These are phyloP conservation scores for Yamadazyma akitaensis DNA, from an alignment of 805 yeast species.

Conservation along the genomic window DNA sequence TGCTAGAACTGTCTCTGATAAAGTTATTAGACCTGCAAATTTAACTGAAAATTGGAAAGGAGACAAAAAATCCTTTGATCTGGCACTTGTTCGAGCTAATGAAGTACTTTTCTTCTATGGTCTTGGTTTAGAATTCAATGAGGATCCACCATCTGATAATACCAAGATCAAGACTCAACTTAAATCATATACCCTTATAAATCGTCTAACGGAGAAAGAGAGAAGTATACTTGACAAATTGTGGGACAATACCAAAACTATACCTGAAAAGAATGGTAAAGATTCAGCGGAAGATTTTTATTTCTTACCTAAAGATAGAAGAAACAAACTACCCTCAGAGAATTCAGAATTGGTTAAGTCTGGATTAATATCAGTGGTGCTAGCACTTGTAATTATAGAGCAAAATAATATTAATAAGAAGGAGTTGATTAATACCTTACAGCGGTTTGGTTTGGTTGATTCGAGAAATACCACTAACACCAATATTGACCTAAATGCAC, in stretches of 20 bases:
- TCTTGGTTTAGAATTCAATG: conserved; percentile 1
- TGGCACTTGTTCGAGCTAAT: conserved; percentile 4
- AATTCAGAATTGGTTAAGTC: conserved; percentile 26
- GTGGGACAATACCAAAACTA: conserved; percentile 17
- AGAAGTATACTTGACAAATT: conserved; percentile 23
- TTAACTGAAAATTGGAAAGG: conserved; percentile 10
- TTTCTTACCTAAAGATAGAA: conserved; percentile 21
- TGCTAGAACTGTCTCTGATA: conserved; percentile 1
- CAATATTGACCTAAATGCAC: conserved; percentile 18
- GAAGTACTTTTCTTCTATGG: conserved; percentile 1
- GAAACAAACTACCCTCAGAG: conserved; percentile 18
- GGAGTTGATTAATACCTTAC: conserved; percentile 21
- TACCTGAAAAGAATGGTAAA: conserved; percentile 9
- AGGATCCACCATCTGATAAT: conserved; percentile 1
- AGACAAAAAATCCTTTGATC: conserved; percentile 14
- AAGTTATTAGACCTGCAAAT: conserved; percentile 17
- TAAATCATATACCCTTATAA: conserved; percentile 16
- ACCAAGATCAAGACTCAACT: conserved; percentile 11
- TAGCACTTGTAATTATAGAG: conserved; percentile 27
- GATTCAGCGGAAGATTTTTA: conserved; percentile 15
- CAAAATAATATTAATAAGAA: conserved; percentile 30
- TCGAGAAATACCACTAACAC: conserved; percentile 19
- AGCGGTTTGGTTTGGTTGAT: conserved; percentile 26
- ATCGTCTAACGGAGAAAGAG: conserved; percentile 18
- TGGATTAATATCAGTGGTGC: conserved; percentile 29